Base-by-base conservation (phyloP, 2,329 filamentous ascomycete genomes). In the Colletotrichum viniferum region DNA sequence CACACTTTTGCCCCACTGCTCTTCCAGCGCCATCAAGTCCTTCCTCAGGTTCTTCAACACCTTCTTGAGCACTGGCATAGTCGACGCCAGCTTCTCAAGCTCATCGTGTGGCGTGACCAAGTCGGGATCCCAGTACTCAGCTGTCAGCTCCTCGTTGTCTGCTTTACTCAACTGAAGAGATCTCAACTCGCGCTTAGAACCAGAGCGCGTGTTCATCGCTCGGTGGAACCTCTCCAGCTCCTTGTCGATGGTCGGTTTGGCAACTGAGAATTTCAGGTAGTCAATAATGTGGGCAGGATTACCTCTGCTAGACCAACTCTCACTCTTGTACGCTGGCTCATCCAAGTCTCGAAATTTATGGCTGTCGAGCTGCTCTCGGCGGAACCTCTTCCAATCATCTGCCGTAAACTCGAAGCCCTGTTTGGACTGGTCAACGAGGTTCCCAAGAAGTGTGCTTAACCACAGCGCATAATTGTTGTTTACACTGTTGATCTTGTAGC, bases 341-440 rank as follows among this genome's bases (percentile, higher is more conserved):
- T 79, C 74, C 16, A 83, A 75, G 5, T 34, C 6, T 8, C 26
- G 9, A 13, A 56, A 48, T n/a, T 58, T 36, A 0, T 77, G 69
- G 8, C 74, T 71, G 0, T 78, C 67, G 26, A 83, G 79, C 14
- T 81, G 26, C 4, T 80, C 73, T 71, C 78, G 78, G 9, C 81
- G 81, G 14, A 91, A 80, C 2, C 76, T 77, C 0, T 79, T 70
- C 85, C 87, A 91, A 52, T 87, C 84, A 0, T 82, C 71, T 0
- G 81, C 73, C 0, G 81, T 84, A 55, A 93, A 92, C 3, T 85
- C 78, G 60, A 88, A 85, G 14, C 90, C 87, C 79, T 92, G 88
- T 80, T 92, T 91, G 2, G 85, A 80, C 77, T 90, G 87, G 77
- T 94, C 92, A 3, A 93, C 89, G 0, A 93, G 83, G 1, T 87